phyloP scores from a whole-genome alignment of 1,284 basidiomycete genomes.

The Leccinum pachyderme region DNA sequence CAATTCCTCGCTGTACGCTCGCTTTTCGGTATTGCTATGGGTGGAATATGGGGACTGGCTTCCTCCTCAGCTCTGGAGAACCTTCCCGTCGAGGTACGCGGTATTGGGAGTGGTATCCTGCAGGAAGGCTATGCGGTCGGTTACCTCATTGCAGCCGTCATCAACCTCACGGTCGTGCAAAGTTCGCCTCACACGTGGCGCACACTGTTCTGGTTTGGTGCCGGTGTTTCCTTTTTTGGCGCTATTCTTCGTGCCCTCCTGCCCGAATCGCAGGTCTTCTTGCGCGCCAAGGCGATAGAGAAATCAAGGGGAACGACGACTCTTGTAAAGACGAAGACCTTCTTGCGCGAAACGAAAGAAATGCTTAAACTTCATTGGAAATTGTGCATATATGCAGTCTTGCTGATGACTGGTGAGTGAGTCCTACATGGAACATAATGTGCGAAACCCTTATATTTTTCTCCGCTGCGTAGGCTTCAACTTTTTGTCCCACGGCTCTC shows the following conservation, averaged over 20 bases:
- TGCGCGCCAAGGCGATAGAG: constrained; percentile 55
- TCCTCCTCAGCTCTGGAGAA: constrained; percentile 84
- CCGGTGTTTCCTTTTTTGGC: constrained; percentile 74
- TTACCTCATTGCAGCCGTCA: constrained; percentile 62
- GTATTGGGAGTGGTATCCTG: constrained; percentile 81
- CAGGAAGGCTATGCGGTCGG: constrained; percentile 81
- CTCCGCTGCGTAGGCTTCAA: constrained; percentile 66
- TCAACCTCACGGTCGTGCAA: constrained; percentile 77
- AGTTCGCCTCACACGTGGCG: constrained; percentile 54
- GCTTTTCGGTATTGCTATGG: constrained; percentile 88
- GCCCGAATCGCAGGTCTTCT: constrained; percentile 82
- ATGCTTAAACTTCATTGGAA: constrained; percentile 89
- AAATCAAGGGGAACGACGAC: constrained; percentile 40
- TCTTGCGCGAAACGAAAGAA: constrained; percentile 65
- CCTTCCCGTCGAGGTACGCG: constrained; percentile 83
- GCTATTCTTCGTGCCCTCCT: constrained; percentile 70
- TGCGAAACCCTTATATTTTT: neutral
- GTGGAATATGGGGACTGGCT: constrained; percentile 78
- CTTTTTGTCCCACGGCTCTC: constrained; percentile 88
- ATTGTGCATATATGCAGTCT: constrained; percentile 79
- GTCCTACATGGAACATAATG: constrained; percentile 22
- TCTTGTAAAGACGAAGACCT: constrained; percentile 63
- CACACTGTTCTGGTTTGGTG: constrained; percentile 63
- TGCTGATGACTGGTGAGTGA: constrained; percentile 75
- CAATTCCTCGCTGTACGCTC: constrained; percentile 74